Evolutionary conservation across 169 alveolate species (phyloP), one percentile per base, ranked within the genome.

Genomic region (Theileria sp.): DNA sequence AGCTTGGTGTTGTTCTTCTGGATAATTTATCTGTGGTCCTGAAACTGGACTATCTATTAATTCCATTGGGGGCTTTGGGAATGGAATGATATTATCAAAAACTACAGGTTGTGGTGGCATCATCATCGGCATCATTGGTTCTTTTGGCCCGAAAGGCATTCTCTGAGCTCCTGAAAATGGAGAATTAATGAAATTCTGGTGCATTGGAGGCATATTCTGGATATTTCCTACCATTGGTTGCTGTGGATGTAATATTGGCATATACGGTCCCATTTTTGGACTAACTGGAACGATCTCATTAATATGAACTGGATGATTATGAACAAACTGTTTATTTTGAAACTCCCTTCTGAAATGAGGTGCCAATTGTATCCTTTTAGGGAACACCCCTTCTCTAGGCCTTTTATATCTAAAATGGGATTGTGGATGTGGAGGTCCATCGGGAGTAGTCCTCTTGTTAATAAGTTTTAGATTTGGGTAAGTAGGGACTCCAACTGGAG

Each of bases 221-320:
- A 58, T 58, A 19, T 58, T 58, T 58, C 67, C 67, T 3, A 25
- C 67, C n/a, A 58, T 9, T 58, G 26, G 67, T 25, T 58, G 67
- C 8, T 19, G 34, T 58, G 67, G 67, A 28, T 58, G 2, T 25
- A 58, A 13, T 15, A 44, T 44, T 44, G 54, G 54, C 54, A 44
- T 44, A 13, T 44, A 44, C 0, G 54, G 54, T 44, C 54, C 54
- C 17, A 44, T 44, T 44, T 44, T 44, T 44, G 54, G 54, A 13
- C 54, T 44, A 44, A 44, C 54, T 44, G 54, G 54, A 13, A 44
- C 54, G 15, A 44, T 13, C 54, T 44, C 54, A 15, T 44, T 44
- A 13, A 44, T 44, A 44, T 44, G 54, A 7, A 44, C 54, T 44
- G 54, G 54, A 1, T 44, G 54, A 44, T 7, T 44, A 0, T 13